A percentile compares a stretch with the other conserved stretches of the same genome.
Evolutionary conservation across 2,329 filamentous ascomycete genomes (phyloP).

Genomic region (Hypoxylon sp.): DNA sequence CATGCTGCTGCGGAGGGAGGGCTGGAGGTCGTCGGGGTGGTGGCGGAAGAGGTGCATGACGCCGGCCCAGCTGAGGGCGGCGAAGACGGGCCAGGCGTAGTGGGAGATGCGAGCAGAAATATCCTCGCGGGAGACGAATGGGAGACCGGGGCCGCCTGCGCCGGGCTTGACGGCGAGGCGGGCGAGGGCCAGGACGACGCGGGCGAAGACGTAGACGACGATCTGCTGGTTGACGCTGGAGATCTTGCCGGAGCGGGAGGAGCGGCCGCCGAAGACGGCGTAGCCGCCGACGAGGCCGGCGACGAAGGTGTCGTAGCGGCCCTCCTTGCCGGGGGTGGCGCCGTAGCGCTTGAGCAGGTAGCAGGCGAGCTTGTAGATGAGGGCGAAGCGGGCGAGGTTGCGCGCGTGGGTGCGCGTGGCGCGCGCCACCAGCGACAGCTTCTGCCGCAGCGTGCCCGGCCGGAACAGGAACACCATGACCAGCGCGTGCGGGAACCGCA

Average conservation of each 20-base stretch:
- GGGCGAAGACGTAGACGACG: constrained; percentile 95
- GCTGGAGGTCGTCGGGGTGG: constrained; percentile 90
- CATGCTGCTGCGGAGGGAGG: constrained; percentile 93
- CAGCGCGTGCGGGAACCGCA: constrained; percentile 96
- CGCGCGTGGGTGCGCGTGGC: constrained; percentile 90
- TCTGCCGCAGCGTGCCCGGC: constrained; percentile 84
- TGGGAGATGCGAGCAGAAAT: constrained; percentile 60
- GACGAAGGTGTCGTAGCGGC: constrained; percentile 83
- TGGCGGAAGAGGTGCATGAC: constrained; percentile 97
- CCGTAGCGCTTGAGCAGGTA: constrained; percentile 73
- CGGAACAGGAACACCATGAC: constrained; percentile 99
- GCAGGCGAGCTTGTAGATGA: constrained; percentile 87
- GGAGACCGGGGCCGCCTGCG: constrained; percentile 55
- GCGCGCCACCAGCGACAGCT: constrained; percentile 77
- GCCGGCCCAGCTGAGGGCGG: constrained; percentile 85
- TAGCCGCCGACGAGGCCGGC: constrained; percentile 91
- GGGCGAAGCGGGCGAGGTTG: constrained; percentile 90
- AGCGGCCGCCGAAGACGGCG: constrained; percentile 80
- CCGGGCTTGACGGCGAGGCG: constrained; percentile 78
- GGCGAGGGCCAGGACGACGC: constrained; percentile 84
- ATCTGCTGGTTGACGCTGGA: constrained; percentile 94
- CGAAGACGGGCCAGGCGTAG: constrained; percentile 93
- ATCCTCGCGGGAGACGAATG: constrained; percentile 58
- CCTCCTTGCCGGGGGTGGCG: constrained; percentile 66
- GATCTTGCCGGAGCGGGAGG: constrained; percentile 69